These are phyloP conservation scores for Dryadomyces quercus-mongolicae DNA, from an alignment of 2,329 filamentous ascomycete species.

Conservation along the genomic window DNA sequence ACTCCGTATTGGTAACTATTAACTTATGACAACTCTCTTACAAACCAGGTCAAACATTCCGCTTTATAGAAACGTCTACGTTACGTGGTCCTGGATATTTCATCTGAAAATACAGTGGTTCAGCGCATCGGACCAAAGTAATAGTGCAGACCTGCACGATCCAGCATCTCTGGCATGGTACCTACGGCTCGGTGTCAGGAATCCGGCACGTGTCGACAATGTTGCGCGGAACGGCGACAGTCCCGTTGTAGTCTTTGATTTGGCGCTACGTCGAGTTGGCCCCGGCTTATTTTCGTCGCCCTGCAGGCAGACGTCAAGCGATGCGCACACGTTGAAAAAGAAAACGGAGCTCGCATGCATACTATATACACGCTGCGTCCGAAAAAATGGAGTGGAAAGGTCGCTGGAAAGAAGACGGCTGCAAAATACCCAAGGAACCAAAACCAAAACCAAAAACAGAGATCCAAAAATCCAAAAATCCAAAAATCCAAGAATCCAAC, in stretches of 20 bases:
- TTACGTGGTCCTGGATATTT: no score
- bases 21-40: no score
- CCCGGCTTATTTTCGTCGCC: constrained; percentile 1
- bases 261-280: neutral
- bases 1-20: no score
- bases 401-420: neutral
- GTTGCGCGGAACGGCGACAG: no score
- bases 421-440: neutral
- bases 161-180: no score
- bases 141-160: no score
- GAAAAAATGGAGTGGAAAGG: neutral
- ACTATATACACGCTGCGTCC: neutral
- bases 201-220: no score
- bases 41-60: no score
- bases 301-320: neutral
- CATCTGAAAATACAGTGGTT: no score
- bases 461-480: neutral
- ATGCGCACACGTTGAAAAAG: neutral
- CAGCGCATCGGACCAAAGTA: no score
- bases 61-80: no score
- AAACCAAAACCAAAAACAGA: neutral
- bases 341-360: neutral
- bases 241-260: neutral
- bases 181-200: no score
- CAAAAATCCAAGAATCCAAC: neutral